A percentile compares a stretch with the other conserved stretches of the same genome.
phyloP scores from a whole-genome alignment of 805 yeast genomes.

The Grigorovia yakushimaensis region DNA sequence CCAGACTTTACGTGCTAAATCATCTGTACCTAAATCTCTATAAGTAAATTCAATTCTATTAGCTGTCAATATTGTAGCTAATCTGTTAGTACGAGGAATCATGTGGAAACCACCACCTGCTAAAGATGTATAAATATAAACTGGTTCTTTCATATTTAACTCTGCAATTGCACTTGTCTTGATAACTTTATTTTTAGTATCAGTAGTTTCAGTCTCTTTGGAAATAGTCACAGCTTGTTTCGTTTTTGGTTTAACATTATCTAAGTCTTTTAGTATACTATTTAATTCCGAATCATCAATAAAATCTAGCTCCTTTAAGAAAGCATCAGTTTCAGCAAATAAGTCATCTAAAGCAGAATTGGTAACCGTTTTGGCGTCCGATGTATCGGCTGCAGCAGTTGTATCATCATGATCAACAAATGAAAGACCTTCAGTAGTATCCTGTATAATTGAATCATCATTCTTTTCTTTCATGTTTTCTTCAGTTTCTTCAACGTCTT shows the following conservation, averaged over 20 bases:
- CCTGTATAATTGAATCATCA: neutral
- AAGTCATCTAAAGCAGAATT: constrained; percentile 8
- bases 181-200: constrained; percentile 1
- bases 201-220: neutral
- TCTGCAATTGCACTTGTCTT: constrained; percentile 13
- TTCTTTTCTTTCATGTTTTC: too few species aligned
- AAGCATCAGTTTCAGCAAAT: constrained; percentile 25
- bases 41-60: constrained; percentile 57
- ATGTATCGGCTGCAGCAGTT: neutral
- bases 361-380: neutral
- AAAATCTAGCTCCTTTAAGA: constrained; percentile 20
- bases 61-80: constrained; percentile 65
- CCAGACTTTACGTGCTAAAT: constrained; percentile 79
- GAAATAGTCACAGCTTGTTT: neutral
- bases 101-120: constrained; percentile 81
- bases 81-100: constrained; percentile 64
- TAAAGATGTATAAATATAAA: constrained; percentile 72
- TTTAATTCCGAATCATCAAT: constrained; percentile 18
- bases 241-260: neutral
- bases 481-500: too few species aligned
- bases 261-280: constrained; percentile 7
- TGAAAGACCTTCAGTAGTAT: constrained; percentile 2
- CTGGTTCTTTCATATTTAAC: constrained; percentile 42
- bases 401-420: neutral
- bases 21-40: constrained; percentile 81